Conservation (phyloP, 768 basidiomycete genomes). For the Lentinula lateritia region DNA sequence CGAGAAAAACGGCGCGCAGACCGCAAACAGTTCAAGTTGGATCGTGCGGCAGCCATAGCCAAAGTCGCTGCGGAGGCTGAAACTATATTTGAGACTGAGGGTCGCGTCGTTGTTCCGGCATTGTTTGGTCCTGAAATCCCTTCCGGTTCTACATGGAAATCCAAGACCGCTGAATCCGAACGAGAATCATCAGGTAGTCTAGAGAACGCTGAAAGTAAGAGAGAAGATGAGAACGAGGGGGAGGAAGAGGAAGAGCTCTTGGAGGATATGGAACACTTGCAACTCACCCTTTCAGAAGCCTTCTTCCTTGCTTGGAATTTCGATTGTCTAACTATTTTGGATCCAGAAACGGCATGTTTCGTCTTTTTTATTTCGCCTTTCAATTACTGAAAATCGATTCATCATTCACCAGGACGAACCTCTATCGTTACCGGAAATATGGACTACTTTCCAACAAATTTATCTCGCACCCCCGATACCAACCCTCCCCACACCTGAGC, state of each 20-base stretch:
- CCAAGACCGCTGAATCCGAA: slow-evolving; percentile 20
- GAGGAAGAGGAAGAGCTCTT: slow-evolving; percentile 46
- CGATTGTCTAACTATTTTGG: slow-evolving; percentile 70
- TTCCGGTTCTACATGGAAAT: slow-evolving; percentile 79
- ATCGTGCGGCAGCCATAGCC: slow-evolving; percentile 85
- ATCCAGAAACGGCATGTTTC: slow-evolving; percentile 56
- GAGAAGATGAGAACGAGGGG: slow-evolving; percentile 34
- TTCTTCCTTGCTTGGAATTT: slow-evolving; percentile 85
- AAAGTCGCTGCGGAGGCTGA: slow-evolving; percentile 78
- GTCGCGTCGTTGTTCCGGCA: slow-evolving; percentile 55
- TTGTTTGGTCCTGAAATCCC: slow-evolving; percentile 63
- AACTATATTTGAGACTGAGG: slow-evolving; percentile 62
- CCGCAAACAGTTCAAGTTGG: slow-evolving; percentile 88
- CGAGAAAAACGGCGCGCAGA: slow-evolving; percentile 84
- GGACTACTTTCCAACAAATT: slow-evolving; percentile 56
- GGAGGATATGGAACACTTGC: slow-evolving; percentile 83
- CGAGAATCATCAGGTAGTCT: not conserved
- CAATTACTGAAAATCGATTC: slow-evolving; percentile 4
- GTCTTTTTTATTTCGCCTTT: not conserved
- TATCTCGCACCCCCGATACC: slow-evolving; percentile 39
- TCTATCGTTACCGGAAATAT: slow-evolving; percentile 54
- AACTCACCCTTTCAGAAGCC: slow-evolving; percentile 83
- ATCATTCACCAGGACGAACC: slow-evolving; percentile 37
- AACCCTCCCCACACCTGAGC: slow-evolving; percentile 21
- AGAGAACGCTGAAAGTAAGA: slow-evolving; percentile 25